Evolutionary conservation across 2,329 filamentous ascomycete genomes (phyloP).

Genomic region (Myriangium duriaei): DNA sequence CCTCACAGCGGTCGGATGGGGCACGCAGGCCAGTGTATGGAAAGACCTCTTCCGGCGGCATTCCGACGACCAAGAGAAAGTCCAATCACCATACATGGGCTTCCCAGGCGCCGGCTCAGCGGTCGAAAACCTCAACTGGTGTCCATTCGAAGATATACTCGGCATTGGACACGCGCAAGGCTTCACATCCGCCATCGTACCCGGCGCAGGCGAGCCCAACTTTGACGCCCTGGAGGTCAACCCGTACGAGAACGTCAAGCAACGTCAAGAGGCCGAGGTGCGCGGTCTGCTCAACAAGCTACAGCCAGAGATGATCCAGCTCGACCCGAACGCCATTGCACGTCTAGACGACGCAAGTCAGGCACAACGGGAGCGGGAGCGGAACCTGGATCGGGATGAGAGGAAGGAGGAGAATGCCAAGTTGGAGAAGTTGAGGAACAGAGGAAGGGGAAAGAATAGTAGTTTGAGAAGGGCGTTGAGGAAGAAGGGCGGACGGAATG

Average conservation of each 20-base stretch:
- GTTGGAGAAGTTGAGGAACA: conserved; percentile 54
- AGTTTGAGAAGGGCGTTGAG: conserved; percentile 76
- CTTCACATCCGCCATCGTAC: conserved; percentile 81
- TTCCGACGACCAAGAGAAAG: conserved; percentile 57
- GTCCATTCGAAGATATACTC: conserved; percentile 86
- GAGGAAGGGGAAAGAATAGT: conserved; percentile 79
- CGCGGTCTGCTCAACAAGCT: conserved; percentile 85
- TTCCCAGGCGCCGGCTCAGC: conserved; percentile 79
- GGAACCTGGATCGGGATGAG: conserved; percentile 55
- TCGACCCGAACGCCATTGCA: conserved; percentile 86
- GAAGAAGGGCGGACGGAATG: conserved; percentile 84
- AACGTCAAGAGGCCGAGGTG: conserved; percentile 86
- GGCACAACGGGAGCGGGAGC: conserved; percentile 62
- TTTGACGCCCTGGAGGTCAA: conserved; percentile 89
- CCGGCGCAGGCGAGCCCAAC: conserved; percentile 93
- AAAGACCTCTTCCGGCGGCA: conserved; percentile 70
- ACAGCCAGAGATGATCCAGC: conserved; percentile 89
- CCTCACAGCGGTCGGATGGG: conserved; percentile 81
- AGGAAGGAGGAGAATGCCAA: conserved; percentile 43
- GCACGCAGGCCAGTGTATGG: conserved; percentile 82
- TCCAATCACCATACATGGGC: conserved; percentile 79
- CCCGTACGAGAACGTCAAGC: conserved; percentile 86
- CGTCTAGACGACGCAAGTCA: conserved; percentile 72
- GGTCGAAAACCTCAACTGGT: conserved; percentile 78
- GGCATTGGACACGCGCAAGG: conserved; percentile 74